These are phyloP conservation scores for Ceratocystis huliohia DNA, from an alignment of 2,329 filamentous ascomycete genomes.

Conservation along the genomic window DNA sequence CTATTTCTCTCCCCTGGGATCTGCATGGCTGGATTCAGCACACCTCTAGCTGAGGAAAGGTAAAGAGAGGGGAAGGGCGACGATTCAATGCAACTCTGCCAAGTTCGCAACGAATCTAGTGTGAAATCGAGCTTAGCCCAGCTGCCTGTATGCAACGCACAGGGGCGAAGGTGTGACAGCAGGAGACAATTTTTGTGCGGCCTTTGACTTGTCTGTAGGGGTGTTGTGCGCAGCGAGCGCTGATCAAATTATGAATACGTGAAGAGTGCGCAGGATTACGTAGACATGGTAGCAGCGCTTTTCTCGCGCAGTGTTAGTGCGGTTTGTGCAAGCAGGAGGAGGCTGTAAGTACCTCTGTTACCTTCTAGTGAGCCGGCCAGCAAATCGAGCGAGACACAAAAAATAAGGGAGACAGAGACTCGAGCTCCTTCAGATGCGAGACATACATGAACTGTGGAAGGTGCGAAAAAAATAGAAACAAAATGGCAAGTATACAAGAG, in stretches of 20 bases:
- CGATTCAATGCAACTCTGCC: background rate
- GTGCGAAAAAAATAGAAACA: slow-evolving; percentile 2
- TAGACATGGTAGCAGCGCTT: background rate
- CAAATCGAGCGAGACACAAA: background rate
- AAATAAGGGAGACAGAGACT: background rate
- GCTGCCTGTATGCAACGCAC: slow-evolving; percentile 1
- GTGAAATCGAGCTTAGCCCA: background rate
- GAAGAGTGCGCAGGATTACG: background rate
- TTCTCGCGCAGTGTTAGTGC: too few species aligned
- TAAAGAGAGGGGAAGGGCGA: background rate
- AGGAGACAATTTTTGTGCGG: background rate
- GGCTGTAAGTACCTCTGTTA: too few species aligned
- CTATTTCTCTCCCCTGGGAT: background rate
- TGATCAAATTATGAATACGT: background rate
- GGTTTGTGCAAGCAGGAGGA: too few species aligned
- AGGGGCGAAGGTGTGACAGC: slow-evolving; percentile 6
- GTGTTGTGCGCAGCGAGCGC: background rate
- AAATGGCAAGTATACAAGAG: background rate
- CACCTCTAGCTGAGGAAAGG: slow-evolving; percentile 2
- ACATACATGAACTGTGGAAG: slow-evolving; percentile 1
- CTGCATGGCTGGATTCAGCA: background rate
- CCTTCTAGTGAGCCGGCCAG: background rate
- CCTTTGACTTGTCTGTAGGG: background rate
- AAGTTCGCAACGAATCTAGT: background rate
- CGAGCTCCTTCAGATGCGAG: background rate